Evolutionary conservation across 192 early-diverging fungal species (phyloP).

Genomic region (Backusella australiensis): DNA sequence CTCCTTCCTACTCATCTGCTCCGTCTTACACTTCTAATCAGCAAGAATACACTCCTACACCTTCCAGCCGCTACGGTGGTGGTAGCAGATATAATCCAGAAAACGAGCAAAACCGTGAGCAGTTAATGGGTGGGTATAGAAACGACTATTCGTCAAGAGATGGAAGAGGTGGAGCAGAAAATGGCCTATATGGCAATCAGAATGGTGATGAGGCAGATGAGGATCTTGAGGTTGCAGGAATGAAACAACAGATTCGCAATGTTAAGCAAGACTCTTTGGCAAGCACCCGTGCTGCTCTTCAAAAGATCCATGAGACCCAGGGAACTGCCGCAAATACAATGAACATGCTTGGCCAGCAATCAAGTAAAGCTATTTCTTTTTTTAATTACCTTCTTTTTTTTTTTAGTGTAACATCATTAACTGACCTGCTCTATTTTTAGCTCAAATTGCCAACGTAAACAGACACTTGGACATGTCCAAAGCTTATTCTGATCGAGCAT

Average conservation of each 20-base stretch:
- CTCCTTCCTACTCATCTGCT: neutral
- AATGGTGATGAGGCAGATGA: conserved; percentile 47
- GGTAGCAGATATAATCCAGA: conserved; percentile 12
- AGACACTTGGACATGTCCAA: conserved; percentile 65
- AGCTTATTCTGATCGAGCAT: conserved; percentile 54
- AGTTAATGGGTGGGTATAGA: conserved; percentile 2
- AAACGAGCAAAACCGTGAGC: neutral
- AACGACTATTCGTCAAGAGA: conserved; percentile 10
- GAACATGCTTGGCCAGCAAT: conserved; percentile 64
- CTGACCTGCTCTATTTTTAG: conserved; percentile 21
- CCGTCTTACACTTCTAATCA: conserved; percentile 8
- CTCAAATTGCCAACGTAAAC: conserved; percentile 50
- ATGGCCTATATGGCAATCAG: neutral
- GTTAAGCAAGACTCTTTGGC: conserved; percentile 65
- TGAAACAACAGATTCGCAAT: conserved; percentile 60
- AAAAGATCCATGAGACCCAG: conserved; percentile 61
- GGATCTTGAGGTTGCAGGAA: conserved; percentile 59
- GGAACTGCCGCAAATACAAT: conserved; percentile 58
- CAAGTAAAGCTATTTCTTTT: conserved; percentile 32
- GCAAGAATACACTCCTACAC: conserved; percentile 1
- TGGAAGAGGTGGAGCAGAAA: neutral
- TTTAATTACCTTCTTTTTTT: neutral
- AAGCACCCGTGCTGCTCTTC: conserved; percentile 63
- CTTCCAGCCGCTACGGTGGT: conserved; percentile 3
- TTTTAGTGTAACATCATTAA: conserved; percentile 4